Conservation (phyloP, 805 yeast genomes). For the Ogataea henricii region DNA sequence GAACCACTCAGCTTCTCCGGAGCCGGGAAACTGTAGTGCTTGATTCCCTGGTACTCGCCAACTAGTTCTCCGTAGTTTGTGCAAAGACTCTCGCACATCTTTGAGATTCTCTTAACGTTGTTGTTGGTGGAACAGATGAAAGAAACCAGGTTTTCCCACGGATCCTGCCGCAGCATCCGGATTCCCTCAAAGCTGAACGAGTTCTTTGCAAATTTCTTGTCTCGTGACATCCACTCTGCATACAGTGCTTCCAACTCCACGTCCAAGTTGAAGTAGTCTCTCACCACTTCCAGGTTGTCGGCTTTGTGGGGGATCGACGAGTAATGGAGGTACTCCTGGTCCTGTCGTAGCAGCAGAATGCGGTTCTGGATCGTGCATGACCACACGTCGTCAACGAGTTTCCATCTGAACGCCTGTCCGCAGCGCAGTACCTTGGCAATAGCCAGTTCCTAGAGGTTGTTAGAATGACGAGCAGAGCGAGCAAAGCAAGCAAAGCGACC, state of each 20-base stretch:
- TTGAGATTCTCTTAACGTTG: constrained; percentile 88
- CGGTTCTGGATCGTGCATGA: constrained; percentile 60
- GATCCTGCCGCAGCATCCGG: constrained; percentile 87
- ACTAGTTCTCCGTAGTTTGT: constrained; percentile 66
- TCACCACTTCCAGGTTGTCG: constrained; percentile 45
- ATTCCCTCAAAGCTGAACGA: constrained; percentile 60
- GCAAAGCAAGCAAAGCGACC: too few relatives aligned
- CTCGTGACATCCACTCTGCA: constrained; percentile 60
- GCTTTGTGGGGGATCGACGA: constrained; percentile 41
- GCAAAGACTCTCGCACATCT: constrained; percentile 85
- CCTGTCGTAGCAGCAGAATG: constrained; percentile 68
- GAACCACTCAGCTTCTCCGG: constrained; percentile 50
- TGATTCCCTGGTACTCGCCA: constrained; percentile 51
- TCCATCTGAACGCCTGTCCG: constrained; percentile 87
- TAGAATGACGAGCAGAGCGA: too few relatives aligned
- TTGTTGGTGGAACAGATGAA: constrained; percentile 96
- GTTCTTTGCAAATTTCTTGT: constrained; percentile 46
- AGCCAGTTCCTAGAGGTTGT: constrained; percentile 48
- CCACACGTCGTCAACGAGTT: constrained; percentile 62
- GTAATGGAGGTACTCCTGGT: constrained; percentile 51
- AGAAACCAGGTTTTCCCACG: constrained; percentile 92
- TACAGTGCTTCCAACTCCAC: constrained; percentile 57
- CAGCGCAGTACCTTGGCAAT: constrained; percentile 70
- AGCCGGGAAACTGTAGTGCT: constrained; percentile 73
- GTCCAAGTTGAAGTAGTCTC: constrained; percentile 71